Evolutionary conservation across 2,329 filamentous ascomycete genomes (phyloP), one percentile per base, ranked within the genome.

Genomic region (Parascedosporium putredinis): DNA sequence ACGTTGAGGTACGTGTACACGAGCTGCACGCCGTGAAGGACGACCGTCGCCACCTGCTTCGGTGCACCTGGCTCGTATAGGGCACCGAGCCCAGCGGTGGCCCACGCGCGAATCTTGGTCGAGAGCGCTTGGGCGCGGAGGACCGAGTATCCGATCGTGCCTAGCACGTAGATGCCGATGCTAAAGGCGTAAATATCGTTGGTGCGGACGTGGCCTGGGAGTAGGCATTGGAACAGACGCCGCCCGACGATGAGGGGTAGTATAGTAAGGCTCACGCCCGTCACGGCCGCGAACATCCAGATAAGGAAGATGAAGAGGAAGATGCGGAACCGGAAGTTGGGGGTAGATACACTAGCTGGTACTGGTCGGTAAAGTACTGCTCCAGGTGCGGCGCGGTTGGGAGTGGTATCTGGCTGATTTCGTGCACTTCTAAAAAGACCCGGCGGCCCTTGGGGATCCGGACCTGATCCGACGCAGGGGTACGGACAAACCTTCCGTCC

Each of bases 131-230:
- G 67, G 16, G 73, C 56, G 60, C 83, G 78, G 55, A 81, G 68
- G 24, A 75, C 56, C 38, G 76, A 66, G 62, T 90, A 95, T 2
- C 78, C 69, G 1, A 79, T 60, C 3, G 78, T 80, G 9, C 86
- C 88, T 4, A 95, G 72, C 23, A 88, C 71, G 62, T 94, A 95
- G 36, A 95, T 76, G 12, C 93, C 93, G 25, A 93, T 81, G 48
- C 88, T 95, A 64, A 96, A 95, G 10, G 93, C 91, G 59, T 98
- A 97, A 23, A 98, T 86, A 63, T 98, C 93, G 65, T 97, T 98
- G 61, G 91, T 85, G 36, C 79, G 79, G 45, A 86, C 77, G 53
- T 86, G 76, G 1, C 73, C 67, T 4, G 88, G 87, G 38, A 95
- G 79, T 29, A 90, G 67, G 24, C 75, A 69, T 44, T 82, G 80